Conservation (phyloP, 179 eudicot species). For the Beta macrorhiza region DNA sequence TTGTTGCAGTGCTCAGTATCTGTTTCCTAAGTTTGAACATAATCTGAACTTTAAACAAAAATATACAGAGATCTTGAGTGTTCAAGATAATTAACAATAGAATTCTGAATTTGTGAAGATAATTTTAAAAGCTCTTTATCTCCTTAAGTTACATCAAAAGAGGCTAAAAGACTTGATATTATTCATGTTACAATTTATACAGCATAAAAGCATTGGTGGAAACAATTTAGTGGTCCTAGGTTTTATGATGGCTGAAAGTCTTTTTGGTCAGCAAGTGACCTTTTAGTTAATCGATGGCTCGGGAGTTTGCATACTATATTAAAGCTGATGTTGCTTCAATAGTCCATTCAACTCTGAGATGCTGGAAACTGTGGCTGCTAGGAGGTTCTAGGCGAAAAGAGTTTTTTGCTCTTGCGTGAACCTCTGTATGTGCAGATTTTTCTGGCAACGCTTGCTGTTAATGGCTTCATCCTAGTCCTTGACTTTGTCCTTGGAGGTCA, state of each 20-base stretch:
- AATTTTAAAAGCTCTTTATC: background rate
- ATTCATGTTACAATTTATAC: background rate
- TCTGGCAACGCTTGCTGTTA: background rate
- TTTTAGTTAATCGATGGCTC: background rate
- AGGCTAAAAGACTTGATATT: background rate
- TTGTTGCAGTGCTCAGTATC: background rate
- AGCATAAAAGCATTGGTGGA: background rate
- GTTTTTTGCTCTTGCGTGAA: background rate
- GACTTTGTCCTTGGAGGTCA: background rate
- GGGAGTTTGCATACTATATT: background rate
- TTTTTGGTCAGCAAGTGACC: background rate
- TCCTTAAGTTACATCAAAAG: background rate
- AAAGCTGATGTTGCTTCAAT: background rate
- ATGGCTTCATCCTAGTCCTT: background rate
- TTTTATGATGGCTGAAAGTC: background rate
- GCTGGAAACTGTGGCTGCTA: background rate
- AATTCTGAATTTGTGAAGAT: background rate
- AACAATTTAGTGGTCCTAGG: background rate
- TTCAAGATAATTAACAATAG: too few species aligned
- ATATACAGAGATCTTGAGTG: background rate
- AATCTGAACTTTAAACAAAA: background rate
- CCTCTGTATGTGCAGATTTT: background rate
- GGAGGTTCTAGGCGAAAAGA: background rate
- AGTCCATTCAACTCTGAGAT: background rate
- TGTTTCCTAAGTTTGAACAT: background rate